These are phyloP conservation scores for Pinus albicaulis DNA, from an alignment of 75 land plant genomes.

Conservation along the genomic window DNA sequence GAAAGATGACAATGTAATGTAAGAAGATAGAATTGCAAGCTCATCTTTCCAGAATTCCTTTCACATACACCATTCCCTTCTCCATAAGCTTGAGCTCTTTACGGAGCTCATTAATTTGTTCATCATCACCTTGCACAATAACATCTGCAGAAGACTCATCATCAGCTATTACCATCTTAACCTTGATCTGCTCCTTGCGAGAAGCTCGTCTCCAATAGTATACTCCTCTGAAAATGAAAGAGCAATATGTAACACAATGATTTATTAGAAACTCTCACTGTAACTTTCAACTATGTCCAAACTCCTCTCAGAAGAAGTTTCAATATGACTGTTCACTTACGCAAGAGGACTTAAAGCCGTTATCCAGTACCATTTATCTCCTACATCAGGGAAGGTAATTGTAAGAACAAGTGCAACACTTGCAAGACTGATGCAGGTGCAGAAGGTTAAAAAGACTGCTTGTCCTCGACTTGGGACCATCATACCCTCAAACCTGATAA, in stretches of 20 bases:
- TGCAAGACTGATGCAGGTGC: slow-evolving; percentile 88
- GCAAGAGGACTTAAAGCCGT: slow-evolving; percentile 89
- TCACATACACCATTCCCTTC: slow-evolving; percentile 99
- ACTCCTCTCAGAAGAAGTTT: neutral
- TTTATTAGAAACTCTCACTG: neutral
- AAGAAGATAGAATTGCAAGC: neutral
- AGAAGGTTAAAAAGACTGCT: slow-evolving; percentile 91
- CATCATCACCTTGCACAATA: slow-evolving; percentile 93
- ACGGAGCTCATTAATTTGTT: slow-evolving; percentile 84
- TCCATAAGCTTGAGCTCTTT: slow-evolving; percentile 85
- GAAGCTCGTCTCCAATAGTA: slow-evolving; percentile 95
- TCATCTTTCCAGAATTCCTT: slow-evolving; percentile 87
- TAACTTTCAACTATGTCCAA: neutral
- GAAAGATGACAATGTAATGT: neutral
- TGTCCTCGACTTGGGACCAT: slow-evolving; percentile 95
- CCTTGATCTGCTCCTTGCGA: slow-evolving; percentile 91
- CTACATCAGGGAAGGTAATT: slow-evolving; percentile 81
- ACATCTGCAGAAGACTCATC: slow-evolving; percentile 75
- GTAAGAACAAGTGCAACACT: slow-evolving; percentile 92
- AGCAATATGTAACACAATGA: slow-evolving; percentile 2
- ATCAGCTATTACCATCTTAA: slow-evolving; percentile 90
- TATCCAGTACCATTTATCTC: slow-evolving; percentile 87
- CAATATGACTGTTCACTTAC: slow-evolving; percentile 40
- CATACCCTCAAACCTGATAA: slow-evolving; percentile 85
- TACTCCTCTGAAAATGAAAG: slow-evolving; percentile 58